phyloP scores from a whole-genome alignment of 768 basidiomycete species.

The Russula emetica region DNA sequence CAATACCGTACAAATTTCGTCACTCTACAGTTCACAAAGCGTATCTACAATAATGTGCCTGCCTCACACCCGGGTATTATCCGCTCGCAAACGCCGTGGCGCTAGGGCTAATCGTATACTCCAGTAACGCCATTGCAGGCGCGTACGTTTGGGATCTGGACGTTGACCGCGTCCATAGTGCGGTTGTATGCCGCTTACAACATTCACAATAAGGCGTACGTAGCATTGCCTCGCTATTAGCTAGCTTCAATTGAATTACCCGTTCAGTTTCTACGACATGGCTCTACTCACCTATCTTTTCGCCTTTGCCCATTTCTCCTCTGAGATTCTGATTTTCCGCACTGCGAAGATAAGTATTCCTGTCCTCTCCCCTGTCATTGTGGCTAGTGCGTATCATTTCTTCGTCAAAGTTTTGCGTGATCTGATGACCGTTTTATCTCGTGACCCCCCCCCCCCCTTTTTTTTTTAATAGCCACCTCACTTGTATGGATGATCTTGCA shows the following conservation, averaged over 20 bases:
- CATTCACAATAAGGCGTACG: constrained; percentile 76
- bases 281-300: constrained; percentile 83
- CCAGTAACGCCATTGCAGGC: constrained; percentile 84
- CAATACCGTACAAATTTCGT: constrained; percentile 78
- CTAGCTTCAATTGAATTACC: constrained; percentile 3
- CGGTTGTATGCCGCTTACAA: constrained; percentile 88
- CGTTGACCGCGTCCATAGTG: constrained; percentile 76
- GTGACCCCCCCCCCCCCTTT: not conserved
- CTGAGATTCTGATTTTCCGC: constrained; percentile 79
- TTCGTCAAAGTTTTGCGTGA: not conserved
- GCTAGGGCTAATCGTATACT: not conserved
- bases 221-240: constrained; percentile 18
- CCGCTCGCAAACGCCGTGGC: not conserved
- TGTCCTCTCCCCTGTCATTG: constrained; percentile 70
- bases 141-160: constrained; percentile 90
- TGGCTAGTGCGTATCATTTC: constrained; percentile 67
- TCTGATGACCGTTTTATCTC: constrained; percentile 7
- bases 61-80: constrained; percentile 29
- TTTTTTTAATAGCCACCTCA: constrained; percentile 46
- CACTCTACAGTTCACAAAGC: constrained; percentile 71
- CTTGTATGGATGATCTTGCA: constrained; percentile 84
- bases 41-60: constrained; percentile 58
- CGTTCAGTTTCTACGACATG: constrained; percentile 82
- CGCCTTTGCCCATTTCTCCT: constrained; percentile 84
- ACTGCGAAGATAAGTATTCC: constrained; percentile 60